Conservation (phyloP, 108 stramenopile genomes). For the Nitzschia sp. region DNA sequence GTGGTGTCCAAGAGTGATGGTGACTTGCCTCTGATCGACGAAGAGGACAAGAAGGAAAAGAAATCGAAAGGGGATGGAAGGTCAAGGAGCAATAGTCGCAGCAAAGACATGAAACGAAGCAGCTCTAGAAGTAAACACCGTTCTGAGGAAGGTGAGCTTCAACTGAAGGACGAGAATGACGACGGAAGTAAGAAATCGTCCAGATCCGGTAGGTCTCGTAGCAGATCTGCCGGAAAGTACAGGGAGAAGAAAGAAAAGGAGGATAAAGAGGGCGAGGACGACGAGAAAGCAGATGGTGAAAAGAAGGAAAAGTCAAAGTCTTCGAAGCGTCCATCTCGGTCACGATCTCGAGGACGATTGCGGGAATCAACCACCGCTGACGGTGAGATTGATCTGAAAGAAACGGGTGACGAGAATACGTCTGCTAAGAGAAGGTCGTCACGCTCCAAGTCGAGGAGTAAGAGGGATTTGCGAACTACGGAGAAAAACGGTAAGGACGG, state of each 20-base stretch:
- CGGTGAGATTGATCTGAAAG: conserved; percentile 1
- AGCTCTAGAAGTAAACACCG: background rate
- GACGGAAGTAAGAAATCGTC: background rate
- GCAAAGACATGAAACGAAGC: background rate
- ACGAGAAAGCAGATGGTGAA: background rate
- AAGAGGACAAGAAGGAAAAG: background rate
- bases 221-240: background rate
- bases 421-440: background rate
- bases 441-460: background rate
- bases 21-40: background rate
- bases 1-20: conserved; percentile 1
- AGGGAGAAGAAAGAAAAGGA: background rate
- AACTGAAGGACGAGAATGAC: conserved; percentile 3
- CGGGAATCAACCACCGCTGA: background rate
- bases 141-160: background rate
- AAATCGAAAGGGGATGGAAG: background rate
- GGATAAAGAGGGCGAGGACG: background rate
- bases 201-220: conserved; percentile 5
- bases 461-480: background rate
- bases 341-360: background rate
- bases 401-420: background rate
- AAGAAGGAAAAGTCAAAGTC: background rate
- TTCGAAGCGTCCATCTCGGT: conserved; percentile 1
- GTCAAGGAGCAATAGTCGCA: conserved; percentile 8
- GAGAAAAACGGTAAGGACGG: background rate